These are phyloP conservation scores for Strigomonas culicis DNA, from an alignment of 208 protist species.

Conservation along the genomic window DNA sequence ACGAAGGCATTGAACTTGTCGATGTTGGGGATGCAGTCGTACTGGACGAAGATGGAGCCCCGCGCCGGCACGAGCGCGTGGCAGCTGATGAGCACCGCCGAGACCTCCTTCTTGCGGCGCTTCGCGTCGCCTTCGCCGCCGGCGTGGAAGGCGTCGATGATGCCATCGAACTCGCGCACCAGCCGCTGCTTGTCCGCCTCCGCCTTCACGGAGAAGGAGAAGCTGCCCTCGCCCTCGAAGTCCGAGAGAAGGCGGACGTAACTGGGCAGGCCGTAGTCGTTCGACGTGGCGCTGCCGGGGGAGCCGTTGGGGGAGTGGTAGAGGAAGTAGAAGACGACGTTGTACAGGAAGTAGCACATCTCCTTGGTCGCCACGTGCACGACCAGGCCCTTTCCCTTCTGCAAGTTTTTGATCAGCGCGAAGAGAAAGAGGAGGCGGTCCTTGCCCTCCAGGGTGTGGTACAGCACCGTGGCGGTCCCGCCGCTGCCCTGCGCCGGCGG, in stretches of 20 bases:
- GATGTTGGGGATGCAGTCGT: conserved; percentile 59
- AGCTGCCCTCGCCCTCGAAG: conserved; percentile 54
- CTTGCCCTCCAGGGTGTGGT: conserved; percentile 44
- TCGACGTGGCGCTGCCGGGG: not conserved
- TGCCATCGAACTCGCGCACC: conserved; percentile 45
- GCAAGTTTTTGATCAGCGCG: conserved; percentile 42
- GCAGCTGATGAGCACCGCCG: conserved; percentile 57
- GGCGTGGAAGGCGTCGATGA: conserved; percentile 11
- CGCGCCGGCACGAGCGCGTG: conserved; percentile 50
- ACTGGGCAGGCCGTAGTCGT: not conserved
- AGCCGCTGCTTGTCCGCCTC: conserved; percentile 28
- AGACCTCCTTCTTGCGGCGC: conserved; percentile 20
- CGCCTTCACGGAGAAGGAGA: conserved; percentile 20
- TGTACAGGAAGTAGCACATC: conserved; percentile 45
- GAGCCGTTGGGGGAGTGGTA: conserved; percentile 11
- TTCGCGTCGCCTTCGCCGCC: not conserved
- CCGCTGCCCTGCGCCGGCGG: conserved; percentile 11
- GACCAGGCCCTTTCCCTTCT: conserved; percentile 37
- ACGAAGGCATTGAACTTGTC: conserved; percentile 66
- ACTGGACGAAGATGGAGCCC: conserved; percentile 52
- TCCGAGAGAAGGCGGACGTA: conserved; percentile 45
- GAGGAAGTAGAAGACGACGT: conserved; percentile 45
- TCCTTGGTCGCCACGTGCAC: conserved; percentile 71
- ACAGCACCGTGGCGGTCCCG: conserved; percentile 40
- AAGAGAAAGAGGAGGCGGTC: conserved; percentile 68